Conservation (phyloP, 1,139 yeast genomes). For the Maudiozyma humilis region DNA sequence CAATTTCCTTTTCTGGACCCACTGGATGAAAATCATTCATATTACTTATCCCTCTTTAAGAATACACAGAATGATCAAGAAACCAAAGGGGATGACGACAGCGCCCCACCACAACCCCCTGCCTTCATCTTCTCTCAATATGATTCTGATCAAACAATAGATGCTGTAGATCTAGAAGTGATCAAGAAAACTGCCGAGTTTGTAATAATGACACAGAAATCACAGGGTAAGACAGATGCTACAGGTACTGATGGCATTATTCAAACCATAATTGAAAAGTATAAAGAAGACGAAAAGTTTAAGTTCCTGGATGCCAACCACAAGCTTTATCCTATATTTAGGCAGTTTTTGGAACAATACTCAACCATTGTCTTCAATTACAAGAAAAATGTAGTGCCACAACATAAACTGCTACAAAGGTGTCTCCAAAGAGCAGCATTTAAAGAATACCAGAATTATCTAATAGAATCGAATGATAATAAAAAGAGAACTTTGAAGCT, state of each 20-base stretch:
- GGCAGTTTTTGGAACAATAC: conserved; percentile 51
- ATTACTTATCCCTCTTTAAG: conserved; percentile 40
- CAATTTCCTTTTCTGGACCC: conserved; percentile 58
- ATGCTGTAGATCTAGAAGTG: conserved; percentile 57
- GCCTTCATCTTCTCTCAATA: conserved; percentile 41
- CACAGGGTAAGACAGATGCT: conserved; percentile 32
- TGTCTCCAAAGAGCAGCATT: conserved; percentile 55
- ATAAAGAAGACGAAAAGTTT: conserved; percentile 45
- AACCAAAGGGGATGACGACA: conserved; percentile 7
- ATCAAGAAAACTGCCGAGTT: conserved; percentile 67
- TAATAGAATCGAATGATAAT: conserved; percentile 28
- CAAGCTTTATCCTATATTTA: conserved; percentile 51
- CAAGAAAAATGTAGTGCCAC: conserved; percentile 4
- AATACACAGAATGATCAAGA: conserved; percentile 1
- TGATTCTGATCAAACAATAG: conserved; percentile 42
- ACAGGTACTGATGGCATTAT: conserved; percentile 35
- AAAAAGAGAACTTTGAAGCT: conserved; percentile 35
- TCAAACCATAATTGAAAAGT: conserved; percentile 34
- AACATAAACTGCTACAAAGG: conserved; percentile 32
- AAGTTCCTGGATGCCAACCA: conserved; percentile 59
- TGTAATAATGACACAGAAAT: conserved; percentile 34
- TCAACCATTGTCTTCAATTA: conserved; percentile 15
- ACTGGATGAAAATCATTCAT: conserved; percentile 48
- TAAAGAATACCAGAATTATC: conserved; percentile 35
- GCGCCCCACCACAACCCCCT: conserved; percentile 27